phyloP scores from a whole-genome alignment of 805 yeast species.

The Hemisphaericaspora nanyangensis region DNA sequence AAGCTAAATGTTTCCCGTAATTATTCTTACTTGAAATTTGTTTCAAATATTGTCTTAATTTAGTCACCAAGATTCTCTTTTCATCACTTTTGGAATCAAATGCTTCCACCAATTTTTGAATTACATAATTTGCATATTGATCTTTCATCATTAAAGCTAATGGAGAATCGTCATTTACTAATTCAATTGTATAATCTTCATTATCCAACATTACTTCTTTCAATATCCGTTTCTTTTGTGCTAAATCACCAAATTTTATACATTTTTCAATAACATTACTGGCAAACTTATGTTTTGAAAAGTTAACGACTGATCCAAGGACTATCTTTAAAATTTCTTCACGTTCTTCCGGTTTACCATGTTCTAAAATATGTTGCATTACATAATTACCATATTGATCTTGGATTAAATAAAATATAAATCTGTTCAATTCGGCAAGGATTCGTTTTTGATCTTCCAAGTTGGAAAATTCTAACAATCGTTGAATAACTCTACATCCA shows the following conservation, averaged over 20 bases:
- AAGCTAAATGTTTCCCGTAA: constrained; percentile 79
- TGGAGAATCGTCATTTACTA: constrained; percentile 61
- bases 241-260: constrained; percentile 63
- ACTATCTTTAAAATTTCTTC: constrained; percentile 64
- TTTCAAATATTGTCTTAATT: constrained; percentile 76
- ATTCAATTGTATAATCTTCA: constrained; percentile 43
- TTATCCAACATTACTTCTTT: constrained; percentile 59
- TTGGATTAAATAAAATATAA: constrained; percentile 73
- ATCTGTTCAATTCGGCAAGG: constrained; percentile 66
- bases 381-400: constrained; percentile 98
- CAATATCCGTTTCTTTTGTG: constrained; percentile 60
- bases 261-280: constrained; percentile 96
- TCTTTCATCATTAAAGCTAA: constrained; percentile 94
- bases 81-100: constrained; percentile 59
- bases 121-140: constrained; percentile 96
- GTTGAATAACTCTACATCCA: constrained; percentile 95
- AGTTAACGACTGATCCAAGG: constrained; percentile 64
- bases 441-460: constrained; percentile 62
- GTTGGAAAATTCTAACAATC: constrained; percentile 78
- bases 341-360: constrained; percentile 64
- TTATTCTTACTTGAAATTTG: constrained; percentile 59
- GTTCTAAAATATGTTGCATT: constrained; percentile 89
- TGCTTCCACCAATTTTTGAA: constrained; percentile 87
- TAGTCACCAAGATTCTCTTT: constrained; percentile 63
- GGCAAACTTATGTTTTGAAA: constrained; percentile 96